phyloP scores from a whole-genome alignment of 2,329 filamentous ascomycete species.

The Aphanoascus verrucosus region DNA sequence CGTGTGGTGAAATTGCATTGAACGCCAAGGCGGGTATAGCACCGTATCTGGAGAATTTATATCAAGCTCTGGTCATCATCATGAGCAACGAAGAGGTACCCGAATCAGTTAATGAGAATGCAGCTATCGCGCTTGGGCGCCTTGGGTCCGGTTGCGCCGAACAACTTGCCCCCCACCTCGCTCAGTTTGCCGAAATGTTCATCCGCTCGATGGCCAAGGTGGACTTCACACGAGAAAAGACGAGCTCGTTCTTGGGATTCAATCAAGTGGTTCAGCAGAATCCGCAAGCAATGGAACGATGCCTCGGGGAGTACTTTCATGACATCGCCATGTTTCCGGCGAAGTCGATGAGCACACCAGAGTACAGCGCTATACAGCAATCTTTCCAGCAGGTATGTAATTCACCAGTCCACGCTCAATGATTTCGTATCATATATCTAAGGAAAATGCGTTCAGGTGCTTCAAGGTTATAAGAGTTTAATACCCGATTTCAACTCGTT shows the following conservation, averaged over 20 bases:
- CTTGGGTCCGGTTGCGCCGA: constrained; percentile 71
- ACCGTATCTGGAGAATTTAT: constrained; percentile 65
- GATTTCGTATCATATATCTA: background rate
- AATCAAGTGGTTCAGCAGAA: constrained; percentile 74
- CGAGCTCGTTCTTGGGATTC: constrained; percentile 84
- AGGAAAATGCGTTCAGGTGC: constrained; percentile 24
- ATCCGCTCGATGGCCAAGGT: constrained; percentile 72
- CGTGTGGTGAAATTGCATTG: constrained; percentile 81
- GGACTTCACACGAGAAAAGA: constrained; percentile 85
- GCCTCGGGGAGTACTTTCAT: constrained; percentile 68
- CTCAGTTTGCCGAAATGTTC: constrained; percentile 72
- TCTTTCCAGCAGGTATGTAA: constrained; percentile 70
- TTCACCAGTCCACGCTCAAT: constrained; percentile 19
- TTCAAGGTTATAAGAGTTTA: constrained; percentile 39
- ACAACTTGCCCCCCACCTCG: constrained; percentile 65
- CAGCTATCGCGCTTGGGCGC: constrained; percentile 81
- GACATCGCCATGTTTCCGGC: constrained; percentile 62
- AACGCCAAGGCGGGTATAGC: constrained; percentile 61
- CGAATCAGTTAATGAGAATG: constrained; percentile 81
- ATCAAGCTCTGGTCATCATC: constrained; percentile 68
- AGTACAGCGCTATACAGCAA: constrained; percentile 50
- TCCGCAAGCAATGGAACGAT: constrained; percentile 82
- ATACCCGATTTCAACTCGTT: constrained; percentile 40
- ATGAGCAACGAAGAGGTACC: constrained; percentile 77
- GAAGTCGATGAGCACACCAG: constrained; percentile 53